Conservation (phyloP, 2,329 filamentous ascomycete species). For the Decorospora gaudefroyi region DNA sequence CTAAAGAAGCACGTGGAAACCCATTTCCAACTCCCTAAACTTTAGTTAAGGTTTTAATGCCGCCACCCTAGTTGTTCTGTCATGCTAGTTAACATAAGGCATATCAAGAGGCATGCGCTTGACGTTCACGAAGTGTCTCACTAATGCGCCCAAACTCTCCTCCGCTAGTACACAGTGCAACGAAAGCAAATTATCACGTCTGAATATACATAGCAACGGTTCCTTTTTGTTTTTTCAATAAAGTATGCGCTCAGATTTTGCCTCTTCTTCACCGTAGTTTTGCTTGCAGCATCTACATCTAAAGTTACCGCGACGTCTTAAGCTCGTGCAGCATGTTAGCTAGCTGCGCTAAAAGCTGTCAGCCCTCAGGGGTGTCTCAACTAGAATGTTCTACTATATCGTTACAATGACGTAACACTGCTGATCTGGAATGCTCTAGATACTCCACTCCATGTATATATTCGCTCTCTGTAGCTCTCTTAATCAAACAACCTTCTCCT, state of each 20-base stretch:
- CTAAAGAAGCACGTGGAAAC: slow-evolving; percentile 17
- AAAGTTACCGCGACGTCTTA: background rate
- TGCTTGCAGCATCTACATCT: background rate
- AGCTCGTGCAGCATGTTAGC: background rate
- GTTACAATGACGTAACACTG: too few relatives aligned
- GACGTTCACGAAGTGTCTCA: slow-evolving; percentile 14
- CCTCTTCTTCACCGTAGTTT: background rate
- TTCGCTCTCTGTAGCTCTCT: too few relatives aligned
- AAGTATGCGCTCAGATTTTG: background rate
- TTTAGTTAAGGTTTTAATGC: slow-evolving; percentile 15
- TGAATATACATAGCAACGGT: too few relatives aligned
- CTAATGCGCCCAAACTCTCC: too few relatives aligned
- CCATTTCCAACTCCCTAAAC: slow-evolving; percentile 15
- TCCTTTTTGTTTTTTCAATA: background rate
- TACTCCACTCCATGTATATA: too few relatives aligned
- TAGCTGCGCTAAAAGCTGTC: background rate
- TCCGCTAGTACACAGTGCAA: too few relatives aligned
- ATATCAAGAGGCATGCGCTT: slow-evolving; percentile 22
- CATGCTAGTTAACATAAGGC: slow-evolving; percentile 12
- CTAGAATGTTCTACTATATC: too few relatives aligned
- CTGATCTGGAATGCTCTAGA: too few relatives aligned
- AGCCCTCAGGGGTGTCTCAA: too few relatives aligned
- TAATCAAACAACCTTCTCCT: too few relatives aligned
- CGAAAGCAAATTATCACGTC: background rate
- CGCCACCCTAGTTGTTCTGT: slow-evolving; percentile 11